A percentile compares a stretch with the other conserved stretches of the same genome.
These are phyloP conservation scores for Camelina laxa DNA, from an alignment of 345 rosid species.

Conservation along the genomic window DNA sequence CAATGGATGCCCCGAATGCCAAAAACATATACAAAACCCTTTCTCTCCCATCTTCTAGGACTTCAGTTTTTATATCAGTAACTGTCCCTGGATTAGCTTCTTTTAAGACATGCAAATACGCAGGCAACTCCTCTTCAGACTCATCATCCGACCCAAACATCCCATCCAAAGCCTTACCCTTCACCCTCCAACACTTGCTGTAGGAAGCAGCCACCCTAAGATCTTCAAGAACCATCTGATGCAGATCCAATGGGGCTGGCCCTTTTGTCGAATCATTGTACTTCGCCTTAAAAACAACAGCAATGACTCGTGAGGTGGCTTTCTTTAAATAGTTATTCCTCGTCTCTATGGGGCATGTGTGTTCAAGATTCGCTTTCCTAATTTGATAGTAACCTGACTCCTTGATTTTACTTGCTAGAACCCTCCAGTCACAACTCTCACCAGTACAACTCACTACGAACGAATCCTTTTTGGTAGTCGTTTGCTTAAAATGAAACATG, in stretches of 20 bases:
- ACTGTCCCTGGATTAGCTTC: not conserved
- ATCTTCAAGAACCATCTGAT: not conserved
- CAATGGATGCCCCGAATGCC: not conserved
- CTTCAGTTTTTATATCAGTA: not conserved
- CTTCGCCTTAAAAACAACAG: not conserved
- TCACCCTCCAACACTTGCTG: not conserved
- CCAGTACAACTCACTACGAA: not conserved
- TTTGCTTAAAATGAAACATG: not conserved
- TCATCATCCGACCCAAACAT: not conserved
- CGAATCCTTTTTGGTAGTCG: fast-evolving
- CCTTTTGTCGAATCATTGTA: not conserved
- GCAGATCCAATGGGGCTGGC: not conserved
- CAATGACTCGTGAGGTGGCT: not conserved
- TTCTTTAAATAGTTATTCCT: not conserved
- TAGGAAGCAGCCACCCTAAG: not conserved
- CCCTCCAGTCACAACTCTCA: not conserved
- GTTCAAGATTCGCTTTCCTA: not conserved
- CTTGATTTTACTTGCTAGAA: not conserved
- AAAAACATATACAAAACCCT: not conserved
- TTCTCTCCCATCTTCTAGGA: not conserved
- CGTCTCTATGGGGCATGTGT: not conserved
- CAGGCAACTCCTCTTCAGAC: not conserved
- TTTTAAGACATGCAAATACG: not conserved
- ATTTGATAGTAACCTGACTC: not conserved
- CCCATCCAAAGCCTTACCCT: not conserved